Percentiles rank a stretch among this genome's conserved stretches.
phyloP scores from a whole-genome alignment of 176 grass and related monocot genomes.

The Metroxylon sagu region DNA sequence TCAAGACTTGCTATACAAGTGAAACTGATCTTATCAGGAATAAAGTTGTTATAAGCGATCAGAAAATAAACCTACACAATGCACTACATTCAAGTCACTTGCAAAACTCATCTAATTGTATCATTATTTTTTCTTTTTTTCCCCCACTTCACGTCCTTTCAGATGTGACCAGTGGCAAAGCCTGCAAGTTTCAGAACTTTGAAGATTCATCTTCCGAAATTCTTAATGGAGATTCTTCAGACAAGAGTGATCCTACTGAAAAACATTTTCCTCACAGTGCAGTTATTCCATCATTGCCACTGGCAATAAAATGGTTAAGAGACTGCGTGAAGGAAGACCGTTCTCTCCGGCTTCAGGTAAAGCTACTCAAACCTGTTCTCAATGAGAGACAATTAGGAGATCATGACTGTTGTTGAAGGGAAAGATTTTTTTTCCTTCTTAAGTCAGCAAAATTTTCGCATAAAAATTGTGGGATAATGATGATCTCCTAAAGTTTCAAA shows the following conservation, averaged over 20 bases:
- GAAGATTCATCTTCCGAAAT: not conserved
- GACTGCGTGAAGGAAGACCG: constrained; percentile 6
- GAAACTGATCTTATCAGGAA: no score
- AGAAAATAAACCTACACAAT: no score
- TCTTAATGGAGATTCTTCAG: not conserved
- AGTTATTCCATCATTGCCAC: constrained; percentile 6
- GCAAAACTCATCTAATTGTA: not conserved
- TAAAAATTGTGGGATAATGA: no score
- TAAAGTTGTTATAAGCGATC: no score
- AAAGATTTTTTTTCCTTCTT: no score
- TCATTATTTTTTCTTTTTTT: not conserved
- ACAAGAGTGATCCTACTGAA: not conserved
- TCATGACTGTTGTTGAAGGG: no score
- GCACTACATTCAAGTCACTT: no score
- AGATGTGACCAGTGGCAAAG: constrained; percentile 1
- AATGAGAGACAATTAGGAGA: no score
- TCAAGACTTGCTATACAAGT: no score
- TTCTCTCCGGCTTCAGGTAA: constrained; percentile 13
- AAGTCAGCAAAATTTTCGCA: no score
- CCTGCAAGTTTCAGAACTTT: not conserved
- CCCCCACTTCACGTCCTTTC: not conserved
- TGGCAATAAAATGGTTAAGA: constrained; percentile 16
- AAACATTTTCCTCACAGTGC: not conserved
- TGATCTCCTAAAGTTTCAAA: no score
- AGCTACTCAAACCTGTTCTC: not conserved